Base-by-base conservation (phyloP, 495 filamentous ascomycete genomes). In the Paragyromitra xinjiangensis region DNA sequence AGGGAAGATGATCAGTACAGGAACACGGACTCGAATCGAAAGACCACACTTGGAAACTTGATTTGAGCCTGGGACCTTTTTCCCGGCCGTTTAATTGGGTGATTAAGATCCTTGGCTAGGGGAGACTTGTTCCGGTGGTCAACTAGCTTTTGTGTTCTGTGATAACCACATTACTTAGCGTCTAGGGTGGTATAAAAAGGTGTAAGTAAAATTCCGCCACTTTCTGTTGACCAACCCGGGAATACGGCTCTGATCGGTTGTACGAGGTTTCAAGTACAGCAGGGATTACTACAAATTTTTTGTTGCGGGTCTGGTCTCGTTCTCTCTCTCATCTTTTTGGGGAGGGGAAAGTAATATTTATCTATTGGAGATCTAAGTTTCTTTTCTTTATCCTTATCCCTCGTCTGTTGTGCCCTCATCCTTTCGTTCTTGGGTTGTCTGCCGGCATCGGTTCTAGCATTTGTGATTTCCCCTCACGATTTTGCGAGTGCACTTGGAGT, bases 231-330 rank as follows among this genome's bases (percentile, higher is more conserved):
- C 74, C 61, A 79, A 78, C 73, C 74, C 64, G 73, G 75, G 65
- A 71, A 37, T 59, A 71, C 74, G 64, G 53, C 74, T 71, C 73
- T 79, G 65, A 72, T 79, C 77, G 77, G 77, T 79, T 79, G 77
- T 78, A 79, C 77, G 77, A 67, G 77, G 77, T 79, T 79, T 79
- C 77, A 79, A 79, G 67, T 79, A 24, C 34, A 45, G 75, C 77
- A 79, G 48, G 77, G 77, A 78, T 78, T 78, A 77, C 66, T 79
- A 78, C 66, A 44, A 34, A 72, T 45, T 56, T 78, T 79, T 64
- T 77, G 61, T 77, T 75, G 68, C 58, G 22, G 5, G 37, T 59
- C 24, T 68, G 5, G 37, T 59, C 24, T 68, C 48, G 39, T 45
- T 42, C 59, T 34, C 26, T 6, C 12, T 16, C n/a, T 51, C 48